phyloP scores from a whole-genome alignment of 2,329 filamentous ascomycete genomes.

The Fulvia fulva region DNA sequence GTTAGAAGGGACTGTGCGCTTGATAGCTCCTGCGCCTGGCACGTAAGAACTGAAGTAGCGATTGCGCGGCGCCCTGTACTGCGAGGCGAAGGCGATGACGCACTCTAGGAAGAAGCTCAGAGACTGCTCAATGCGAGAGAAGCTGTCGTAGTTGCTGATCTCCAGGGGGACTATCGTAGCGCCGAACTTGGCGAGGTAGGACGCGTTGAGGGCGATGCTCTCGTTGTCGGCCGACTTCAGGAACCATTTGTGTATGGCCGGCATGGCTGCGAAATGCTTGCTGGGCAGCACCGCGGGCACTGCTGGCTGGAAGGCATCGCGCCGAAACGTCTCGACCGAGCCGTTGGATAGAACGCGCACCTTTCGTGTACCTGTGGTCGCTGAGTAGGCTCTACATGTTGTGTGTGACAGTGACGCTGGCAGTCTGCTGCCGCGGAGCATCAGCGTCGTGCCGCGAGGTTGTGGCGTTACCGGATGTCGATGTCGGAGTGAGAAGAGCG shows the following conservation, averaged over 20 bases:
- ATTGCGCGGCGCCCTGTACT: slow-evolving; percentile 12
- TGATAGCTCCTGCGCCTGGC: slow-evolving; percentile 23
- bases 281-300: slow-evolving; percentile 52
- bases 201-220: slow-evolving; percentile 34
- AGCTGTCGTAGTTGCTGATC: slow-evolving; percentile 47
- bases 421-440: slow-evolving; percentile 13
- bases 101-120: slow-evolving; percentile 62
- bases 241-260: slow-evolving; percentile 61
- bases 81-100: slow-evolving; percentile 30
- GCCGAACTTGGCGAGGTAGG: slow-evolving; percentile 46
- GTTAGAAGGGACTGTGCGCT: slow-evolving; percentile 22
- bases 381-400: slow-evolving; percentile 10
- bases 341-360: slow-evolving; percentile 27
- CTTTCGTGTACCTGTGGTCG: slow-evolving; percentile 2
- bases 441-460: slow-evolving; percentile 5
- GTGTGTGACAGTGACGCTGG: slow-evolving; percentile 5
- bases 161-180: slow-evolving; percentile 57
- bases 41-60: slow-evolving; percentile 31
- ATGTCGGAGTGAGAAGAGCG: not conserved
- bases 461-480: not conserved
- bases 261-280: slow-evolving; percentile 43
- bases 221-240: slow-evolving; percentile 1
- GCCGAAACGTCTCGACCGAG: slow-evolving; percentile 46
- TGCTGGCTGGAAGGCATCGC: slow-evolving; percentile 51
- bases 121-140: slow-evolving; percentile 57